Conservation (phyloP, 2,329 filamentous ascomycete species). For the Zasmidium cellare region DNA sequence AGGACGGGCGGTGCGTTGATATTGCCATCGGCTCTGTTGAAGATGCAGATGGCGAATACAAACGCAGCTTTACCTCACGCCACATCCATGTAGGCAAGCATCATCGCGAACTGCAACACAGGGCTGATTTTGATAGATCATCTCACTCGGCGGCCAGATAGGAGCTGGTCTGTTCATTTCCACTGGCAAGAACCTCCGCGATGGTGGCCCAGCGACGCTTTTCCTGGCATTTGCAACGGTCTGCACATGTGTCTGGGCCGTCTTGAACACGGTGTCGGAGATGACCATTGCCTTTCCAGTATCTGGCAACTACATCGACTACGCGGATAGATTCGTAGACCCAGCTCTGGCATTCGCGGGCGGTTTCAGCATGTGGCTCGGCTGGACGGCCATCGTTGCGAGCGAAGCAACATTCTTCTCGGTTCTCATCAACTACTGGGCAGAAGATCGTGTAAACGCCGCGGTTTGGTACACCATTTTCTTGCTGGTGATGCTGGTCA, state of each 20-base stretch:
- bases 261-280: conserved; percentile 36
- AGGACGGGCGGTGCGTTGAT: conserved; percentile 2
- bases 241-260: conserved; percentile 34
- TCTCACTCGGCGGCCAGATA: conserved; percentile 37
- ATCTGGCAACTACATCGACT: conserved; percentile 41
- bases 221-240: conserved; percentile 35
- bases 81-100: conserved; percentile 14
- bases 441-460: conserved; percentile 51
- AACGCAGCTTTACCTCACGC: conserved; percentile 11
- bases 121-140: conserved; percentile 20
- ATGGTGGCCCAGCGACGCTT: conserved; percentile 46
- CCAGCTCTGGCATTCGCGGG: conserved; percentile 41
- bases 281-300: conserved; percentile 41
- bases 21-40: not conserved
- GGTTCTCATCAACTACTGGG: conserved; percentile 22
- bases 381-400: conserved; percentile 27
- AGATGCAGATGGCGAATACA: conserved; percentile 12
- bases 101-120: not conserved
- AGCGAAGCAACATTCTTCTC: conserved; percentile 45
- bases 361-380: conserved; percentile 38
- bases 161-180: conserved; percentile 55
- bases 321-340: conserved; percentile 41
- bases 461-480: conserved; percentile 83
- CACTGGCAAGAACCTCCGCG: conserved; percentile 48
- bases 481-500: conserved; percentile 60